Percentiles rank a stretch among this genome's conserved stretches.
These are phyloP conservation scores for Cutaneotrichosporon cutaneum DNA, from an alignment of 1,284 basidiomycete species.

Conservation along the genomic window DNA sequence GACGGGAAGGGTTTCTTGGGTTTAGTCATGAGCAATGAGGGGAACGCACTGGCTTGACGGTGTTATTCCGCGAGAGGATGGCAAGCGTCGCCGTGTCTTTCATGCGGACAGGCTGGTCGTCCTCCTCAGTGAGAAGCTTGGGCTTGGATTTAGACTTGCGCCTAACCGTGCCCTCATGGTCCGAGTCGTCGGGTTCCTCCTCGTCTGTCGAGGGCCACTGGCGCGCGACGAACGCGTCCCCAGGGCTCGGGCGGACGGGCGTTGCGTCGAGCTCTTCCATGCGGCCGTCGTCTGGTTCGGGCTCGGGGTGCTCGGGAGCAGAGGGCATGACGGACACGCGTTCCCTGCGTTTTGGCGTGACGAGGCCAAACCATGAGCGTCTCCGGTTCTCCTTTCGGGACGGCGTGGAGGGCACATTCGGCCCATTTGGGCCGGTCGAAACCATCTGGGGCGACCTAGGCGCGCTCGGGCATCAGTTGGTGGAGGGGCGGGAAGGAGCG, in stretches of 20 bases:
- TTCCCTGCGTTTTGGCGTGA: constrained; percentile 25
- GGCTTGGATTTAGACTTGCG: constrained; percentile 16
- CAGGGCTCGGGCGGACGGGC: constrained; percentile 11
- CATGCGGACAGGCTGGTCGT: constrained; percentile 32
- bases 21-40: background rate
- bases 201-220: background rate
- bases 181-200: constrained; percentile 22
- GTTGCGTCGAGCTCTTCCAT: constrained; percentile 21
- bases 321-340: constrained; percentile 2
- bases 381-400: constrained; percentile 27
- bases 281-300: background rate
- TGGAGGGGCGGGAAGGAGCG: background rate
- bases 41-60: constrained; percentile 24
- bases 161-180: constrained; percentile 30
- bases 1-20: constrained; percentile 24
- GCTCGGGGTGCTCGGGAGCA: background rate
- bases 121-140: constrained; percentile 16
- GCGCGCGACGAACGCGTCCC: background rate
- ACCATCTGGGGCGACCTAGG: constrained; percentile 1
- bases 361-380: constrained; percentile 45
- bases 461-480: constrained; percentile 6
- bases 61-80: constrained; percentile 20
- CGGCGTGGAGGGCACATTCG: constrained; percentile 28
- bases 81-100: constrained; percentile 35
- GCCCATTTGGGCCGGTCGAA: background rate